phyloP scores from a whole-genome alignment of 495 filamentous ascomycete genomes.

The Schizothecium vesticola region DNA sequence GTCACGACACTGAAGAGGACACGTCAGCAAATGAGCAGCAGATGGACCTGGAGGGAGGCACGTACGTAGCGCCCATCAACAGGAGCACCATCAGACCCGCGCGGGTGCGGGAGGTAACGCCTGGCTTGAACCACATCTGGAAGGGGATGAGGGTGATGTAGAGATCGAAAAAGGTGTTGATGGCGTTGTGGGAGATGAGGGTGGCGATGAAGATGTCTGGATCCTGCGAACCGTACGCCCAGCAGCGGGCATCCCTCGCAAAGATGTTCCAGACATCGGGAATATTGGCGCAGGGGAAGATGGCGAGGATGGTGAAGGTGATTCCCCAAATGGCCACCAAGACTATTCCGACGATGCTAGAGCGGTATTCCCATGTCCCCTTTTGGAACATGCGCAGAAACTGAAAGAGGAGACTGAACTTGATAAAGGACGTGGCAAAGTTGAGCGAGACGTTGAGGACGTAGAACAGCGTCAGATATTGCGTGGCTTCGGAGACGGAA shows the following conservation, averaged over 20 bases:
- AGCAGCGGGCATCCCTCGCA: conserved; percentile 18
- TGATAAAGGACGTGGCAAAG: conserved; percentile 22
- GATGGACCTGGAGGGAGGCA: not conserved
- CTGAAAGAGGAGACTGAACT: conserved; percentile 29
- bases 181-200: conserved; percentile 19
- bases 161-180: conserved; percentile 26
- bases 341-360: conserved; percentile 20
- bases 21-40: conserved; percentile 7
- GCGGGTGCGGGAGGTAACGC: conserved; percentile 17
- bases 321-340: conserved; percentile 23
- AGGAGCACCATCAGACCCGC: conserved; percentile 22
- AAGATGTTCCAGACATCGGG: conserved; percentile 24
- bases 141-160: conserved; percentile 27
- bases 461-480: conserved; percentile 28
- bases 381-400: conserved; percentile 25
- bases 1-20: conserved; percentile 21
- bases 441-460: conserved; percentile 25
- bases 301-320: conserved; percentile 18
- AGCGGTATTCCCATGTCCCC: conserved; percentile 19
- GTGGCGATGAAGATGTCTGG: conserved; percentile 21
- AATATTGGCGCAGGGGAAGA: conserved; percentile 24
- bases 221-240: conserved; percentile 25
- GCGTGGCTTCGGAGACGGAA: conserved; percentile 6
- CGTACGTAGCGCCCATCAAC: conserved; percentile 23
- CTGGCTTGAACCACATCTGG: conserved; percentile 15